Evolutionary conservation across 2,329 filamentous ascomycete species (phyloP), one percentile per base, ranked within the genome.

Genomic region (Stachybotrys echinatus): DNA sequence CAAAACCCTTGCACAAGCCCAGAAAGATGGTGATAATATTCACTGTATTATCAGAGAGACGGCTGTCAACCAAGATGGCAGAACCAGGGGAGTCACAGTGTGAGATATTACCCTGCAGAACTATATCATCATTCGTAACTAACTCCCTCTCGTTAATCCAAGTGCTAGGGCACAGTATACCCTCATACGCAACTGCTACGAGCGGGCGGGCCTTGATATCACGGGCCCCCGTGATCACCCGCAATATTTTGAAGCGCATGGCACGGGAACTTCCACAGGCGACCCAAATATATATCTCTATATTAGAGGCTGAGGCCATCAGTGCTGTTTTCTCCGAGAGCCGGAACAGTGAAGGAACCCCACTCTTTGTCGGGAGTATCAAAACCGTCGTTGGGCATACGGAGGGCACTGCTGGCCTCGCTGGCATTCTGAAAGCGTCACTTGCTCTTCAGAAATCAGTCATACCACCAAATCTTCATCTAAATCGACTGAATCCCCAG

Each of bases 161-260:
- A 80, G 67, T 46, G 65, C 64, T 1, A 62, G 63, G 4, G 71
- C 73, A 1, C 74, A 76, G 51, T 59, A 61, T 6, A 52, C 58
- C 5, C 58, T 74, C 5, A 75, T 76, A 48, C 52, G 58, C 5
- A 51, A 59, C 2, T 68, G 66, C 0, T 76, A 75, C 53, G 47
- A 50, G 2, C 58, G 58, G 27, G 68, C 70, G 12, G 69, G 70
- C 3, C 59, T 75, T 5, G 63, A 72, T 49, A 52, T 61, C 3
- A 48, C 49, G 5, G 54, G 55, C 20, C 46, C 50, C 2, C 58
- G 65, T 8, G 57, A 65, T 18, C 61, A 69, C 5, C 61, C 55
- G 6, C 70, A 74, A 47, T 75, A 67, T 52, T 72, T 75, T 19
- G 71, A 76, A 49, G 67, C 67, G 3, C 73, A 75, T 51, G 72